Evolutionary conservation across 2,329 filamentous ascomycete species (phyloP), one percentile per base, ranked within the genome.

Genomic region (Diaporthe sp.): DNA sequence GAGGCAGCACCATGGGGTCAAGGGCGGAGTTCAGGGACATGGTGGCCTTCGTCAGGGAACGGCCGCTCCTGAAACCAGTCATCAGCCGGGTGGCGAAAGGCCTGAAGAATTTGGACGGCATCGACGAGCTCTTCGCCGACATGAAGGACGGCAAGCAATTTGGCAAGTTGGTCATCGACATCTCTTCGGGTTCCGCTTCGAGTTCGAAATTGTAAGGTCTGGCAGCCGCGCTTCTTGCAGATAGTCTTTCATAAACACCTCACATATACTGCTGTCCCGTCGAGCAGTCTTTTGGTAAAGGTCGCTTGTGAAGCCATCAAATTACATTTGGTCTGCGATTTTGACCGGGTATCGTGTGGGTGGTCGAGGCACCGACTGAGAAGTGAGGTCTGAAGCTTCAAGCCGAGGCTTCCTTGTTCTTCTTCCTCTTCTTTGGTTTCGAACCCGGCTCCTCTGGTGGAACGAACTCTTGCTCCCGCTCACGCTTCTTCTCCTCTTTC

Each of bases 1-100:
- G 90, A 67, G 96, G 97, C 25, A 92, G 91, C 20, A 98, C 96
- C 0, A 98, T 98, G 96, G 96, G 96, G 0, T 98, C 95, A 39
- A 90, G 94, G 60, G 92, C 91, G 81, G 97, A 98, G 85, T 98
- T 98, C 81, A 87, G 87, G n/a, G 94, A 97, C 31, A 98, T 98
- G 95, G 89, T 98, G 8, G 88, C 89, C 1, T 98, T 98, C 85
- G 94, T 98, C 49, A 88, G 88, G 17, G 85, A 92, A 78, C 91
- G 95, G 78, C 90, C 93, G 81, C 92, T 98, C 76, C 47, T 70
- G 65, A 89, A 87, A 72, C 96, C 96, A 0, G 88, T 98, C 4
- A 90, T 98, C 1, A 97, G 94, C 78, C 90, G 93, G 71, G 90
- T 92, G 0, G 90, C 94, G 20, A 91, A 91, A 79, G 94, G 95